Percentiles rank a stretch among this genome's conserved stretches.
These are phyloP conservation scores for Boechera retrofracta DNA, from an alignment of 345 rosid species.

Conservation along the genomic window DNA sequence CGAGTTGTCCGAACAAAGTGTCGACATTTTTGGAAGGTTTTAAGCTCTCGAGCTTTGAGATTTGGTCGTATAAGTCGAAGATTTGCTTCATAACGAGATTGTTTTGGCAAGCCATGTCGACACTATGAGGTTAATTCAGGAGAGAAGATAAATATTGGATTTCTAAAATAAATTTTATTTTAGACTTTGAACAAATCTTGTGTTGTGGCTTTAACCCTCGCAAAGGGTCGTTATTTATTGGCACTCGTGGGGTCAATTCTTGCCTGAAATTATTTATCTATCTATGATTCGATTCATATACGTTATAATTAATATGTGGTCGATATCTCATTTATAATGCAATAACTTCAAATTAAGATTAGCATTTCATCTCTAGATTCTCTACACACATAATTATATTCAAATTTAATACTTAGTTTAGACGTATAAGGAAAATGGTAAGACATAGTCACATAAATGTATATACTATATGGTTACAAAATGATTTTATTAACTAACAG, in stretches of 20 bases:
- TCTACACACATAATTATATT: background rate
- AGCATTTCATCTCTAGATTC: background rate
- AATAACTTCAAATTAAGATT: conserved; percentile 1
- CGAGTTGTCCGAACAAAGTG: conserved; percentile 72
- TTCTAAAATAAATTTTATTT: conserved; percentile 19
- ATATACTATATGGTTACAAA: background rate
- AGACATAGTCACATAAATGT: background rate
- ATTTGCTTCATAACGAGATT: conserved; percentile 60
- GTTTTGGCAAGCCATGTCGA: conserved; percentile 70
- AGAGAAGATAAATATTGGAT: conserved; percentile 22
- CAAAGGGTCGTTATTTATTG: conserved; percentile 44
- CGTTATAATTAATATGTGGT: conserved; percentile 18
- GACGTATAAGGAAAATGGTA: conserved; percentile 21
- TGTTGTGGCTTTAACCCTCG: conserved; percentile 39
- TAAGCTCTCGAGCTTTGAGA: conserved; percentile 68
- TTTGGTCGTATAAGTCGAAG: conserved; percentile 62
- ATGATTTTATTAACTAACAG: too few species aligned
- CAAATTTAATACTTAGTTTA: background rate
- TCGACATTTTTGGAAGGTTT: conserved; percentile 80
- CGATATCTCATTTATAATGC: background rate
- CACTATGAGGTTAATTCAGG: conserved; percentile 35
- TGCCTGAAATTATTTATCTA: conserved; percentile 23
- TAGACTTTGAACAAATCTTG: conserved; percentile 27
- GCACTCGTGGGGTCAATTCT: conserved; percentile 30
- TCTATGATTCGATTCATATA: conserved; percentile 42